Conservation (phyloP, 208 protist species). For the Herpetomonas samuelpessoai region DNA sequence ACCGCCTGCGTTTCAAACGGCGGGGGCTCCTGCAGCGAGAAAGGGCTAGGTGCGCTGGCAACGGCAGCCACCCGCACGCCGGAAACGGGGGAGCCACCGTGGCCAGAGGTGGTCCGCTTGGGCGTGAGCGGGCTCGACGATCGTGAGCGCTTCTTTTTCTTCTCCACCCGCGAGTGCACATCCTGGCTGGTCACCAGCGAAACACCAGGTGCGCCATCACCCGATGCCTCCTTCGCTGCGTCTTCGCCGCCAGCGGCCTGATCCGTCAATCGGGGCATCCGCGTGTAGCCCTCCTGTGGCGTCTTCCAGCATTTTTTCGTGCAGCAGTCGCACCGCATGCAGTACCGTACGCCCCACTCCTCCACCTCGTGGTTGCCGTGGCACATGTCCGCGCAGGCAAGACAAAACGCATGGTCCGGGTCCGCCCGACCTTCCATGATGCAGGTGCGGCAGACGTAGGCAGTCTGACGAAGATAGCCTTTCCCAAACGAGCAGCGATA, state of each 20-base stretch:
- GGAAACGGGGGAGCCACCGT: conserved; percentile 28
- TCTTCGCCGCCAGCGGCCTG: neutral
- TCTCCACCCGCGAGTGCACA: conserved; percentile 8
- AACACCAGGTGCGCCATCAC: no score
- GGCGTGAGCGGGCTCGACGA: conserved; percentile 48
- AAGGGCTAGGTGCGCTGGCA: conserved; percentile 28
- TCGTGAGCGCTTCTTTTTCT: conserved; percentile 38
- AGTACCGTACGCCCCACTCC: conserved; percentile 80
- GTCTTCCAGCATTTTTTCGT: conserved; percentile 64
- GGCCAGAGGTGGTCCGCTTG: conserved; percentile 18
- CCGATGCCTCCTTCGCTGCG: neutral
- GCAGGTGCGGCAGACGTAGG: conserved; percentile 84
- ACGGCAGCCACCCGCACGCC: conserved; percentile 30
- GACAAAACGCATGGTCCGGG: conserved; percentile 63
- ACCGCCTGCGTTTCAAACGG: conserved; percentile 7
- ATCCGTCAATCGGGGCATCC: conserved; percentile 4
- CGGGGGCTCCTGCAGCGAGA: conserved; percentile 18
- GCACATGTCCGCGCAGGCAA: conserved; percentile 81
- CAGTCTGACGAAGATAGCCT: conserved; percentile 72
- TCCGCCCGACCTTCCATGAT: conserved; percentile 49
- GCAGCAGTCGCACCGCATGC: conserved; percentile 90
- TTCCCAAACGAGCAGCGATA: conserved; percentile 74
- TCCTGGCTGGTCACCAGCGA: conserved; percentile 3
- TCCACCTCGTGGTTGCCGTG: conserved; percentile 77
- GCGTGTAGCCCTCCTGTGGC: neutral